Evolutionary conservation across 2,329 filamentous ascomycete genomes (phyloP).

Genomic region (Sclerotinia trifoliorum): DNA sequence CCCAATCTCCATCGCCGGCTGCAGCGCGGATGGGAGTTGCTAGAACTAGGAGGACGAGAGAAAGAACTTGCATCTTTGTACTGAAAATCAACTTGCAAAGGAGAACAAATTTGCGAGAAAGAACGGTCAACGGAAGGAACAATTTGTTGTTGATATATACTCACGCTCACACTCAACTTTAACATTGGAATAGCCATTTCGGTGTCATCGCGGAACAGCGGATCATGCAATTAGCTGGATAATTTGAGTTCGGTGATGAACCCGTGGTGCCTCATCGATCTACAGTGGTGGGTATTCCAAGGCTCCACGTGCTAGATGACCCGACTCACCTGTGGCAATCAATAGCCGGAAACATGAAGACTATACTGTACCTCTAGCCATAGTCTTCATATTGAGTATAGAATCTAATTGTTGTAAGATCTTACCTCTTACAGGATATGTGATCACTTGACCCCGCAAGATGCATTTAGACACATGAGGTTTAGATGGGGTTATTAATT

Average conservation of each 20-base stretch:
- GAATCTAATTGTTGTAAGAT: neutral
- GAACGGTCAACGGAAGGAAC: neutral
- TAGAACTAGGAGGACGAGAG: slow-evolving; percentile 25
- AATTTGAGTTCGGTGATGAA: neutral
- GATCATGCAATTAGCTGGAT: slow-evolving; percentile 6
- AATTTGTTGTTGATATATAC: neutral
- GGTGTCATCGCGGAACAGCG: neutral
- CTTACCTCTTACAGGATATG: neutral
- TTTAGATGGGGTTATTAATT: slow-evolving; percentile 1
- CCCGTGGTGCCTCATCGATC: neutral
- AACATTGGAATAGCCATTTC: neutral
- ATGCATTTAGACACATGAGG: neutral
- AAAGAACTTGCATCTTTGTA: slow-evolving; percentile 14
- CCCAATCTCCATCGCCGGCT: slow-evolving; percentile 51
- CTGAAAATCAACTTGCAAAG: neutral
- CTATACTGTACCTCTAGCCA: neutral
- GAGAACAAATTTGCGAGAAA: neutral
- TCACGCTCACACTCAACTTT: neutral
- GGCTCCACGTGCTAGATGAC: neutral
- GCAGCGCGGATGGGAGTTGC: slow-evolving; percentile 26
- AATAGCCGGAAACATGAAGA: neutral
- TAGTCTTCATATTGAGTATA: neutral
- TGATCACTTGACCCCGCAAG: neutral
- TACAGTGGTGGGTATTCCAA: neutral
- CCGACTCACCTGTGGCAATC: neutral